phyloP scores from a whole-genome alignment of 345 rosid species.

The Bruguiera sexangula region DNA sequence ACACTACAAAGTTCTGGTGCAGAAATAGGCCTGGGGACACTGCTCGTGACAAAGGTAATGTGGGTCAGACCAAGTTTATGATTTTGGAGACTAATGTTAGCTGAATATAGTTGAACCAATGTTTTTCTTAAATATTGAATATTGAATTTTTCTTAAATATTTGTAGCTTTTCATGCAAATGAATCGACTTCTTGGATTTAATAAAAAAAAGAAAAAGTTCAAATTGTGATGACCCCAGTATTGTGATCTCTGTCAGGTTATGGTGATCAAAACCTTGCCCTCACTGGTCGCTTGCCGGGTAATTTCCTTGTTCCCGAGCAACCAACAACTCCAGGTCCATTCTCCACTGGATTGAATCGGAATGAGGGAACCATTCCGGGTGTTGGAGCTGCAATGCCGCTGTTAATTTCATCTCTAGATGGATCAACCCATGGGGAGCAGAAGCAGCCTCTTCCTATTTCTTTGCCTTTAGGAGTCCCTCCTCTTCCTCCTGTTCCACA shows the following conservation, averaged over 20 bases:
- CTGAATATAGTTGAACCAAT: not conserved
- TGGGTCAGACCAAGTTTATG: conserved; percentile 69
- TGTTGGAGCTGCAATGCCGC: conserved; percentile 79
- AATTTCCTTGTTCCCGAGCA: conserved; percentile 64
- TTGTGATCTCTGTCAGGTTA: conserved; percentile 44
- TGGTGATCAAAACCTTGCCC: conserved; percentile 71
- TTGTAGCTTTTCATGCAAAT: too few species aligned
- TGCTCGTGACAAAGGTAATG: conserved; percentile 72
- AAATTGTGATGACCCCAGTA: conserved; percentile 3
- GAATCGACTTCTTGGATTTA: not conserved
- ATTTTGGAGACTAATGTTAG: not conserved
- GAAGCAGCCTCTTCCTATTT: conserved; percentile 58
- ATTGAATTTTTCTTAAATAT: too few species aligned
- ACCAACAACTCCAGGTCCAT: conserved; percentile 78
- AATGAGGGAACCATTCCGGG: conserved; percentile 98
- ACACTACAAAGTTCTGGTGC: conserved; percentile 96
- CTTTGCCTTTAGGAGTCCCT: conserved; percentile 75
- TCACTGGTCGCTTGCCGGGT: conserved; percentile 74
- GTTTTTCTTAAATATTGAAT: not conserved
- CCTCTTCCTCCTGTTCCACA: conserved; percentile 99
- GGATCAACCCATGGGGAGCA: conserved; percentile 77
- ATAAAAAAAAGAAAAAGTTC: not conserved
- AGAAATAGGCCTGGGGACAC: conserved; percentile 95
- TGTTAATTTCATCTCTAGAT: conserved; percentile 60
- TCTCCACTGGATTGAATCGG: conserved; percentile 69